Percentiles rank a stretch among this genome's conserved stretches.
These are phyloP conservation scores for Lachancea fermentati DNA, from an alignment of 805 yeast genomes.

Conservation along the genomic window DNA sequence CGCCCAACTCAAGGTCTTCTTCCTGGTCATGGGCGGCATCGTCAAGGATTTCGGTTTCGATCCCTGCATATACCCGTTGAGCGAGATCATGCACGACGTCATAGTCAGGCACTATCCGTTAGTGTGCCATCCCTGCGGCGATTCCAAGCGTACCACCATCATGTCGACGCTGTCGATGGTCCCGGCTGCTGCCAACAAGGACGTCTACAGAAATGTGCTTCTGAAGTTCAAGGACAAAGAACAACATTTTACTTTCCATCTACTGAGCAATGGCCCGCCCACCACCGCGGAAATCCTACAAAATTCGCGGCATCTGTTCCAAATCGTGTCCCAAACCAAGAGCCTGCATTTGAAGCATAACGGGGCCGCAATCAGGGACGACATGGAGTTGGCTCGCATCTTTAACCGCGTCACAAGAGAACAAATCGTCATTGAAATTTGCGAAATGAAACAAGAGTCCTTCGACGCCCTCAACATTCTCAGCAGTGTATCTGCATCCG, in stretches of 20 bases:
- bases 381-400: constrained; percentile 43
- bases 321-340: constrained; percentile 32
- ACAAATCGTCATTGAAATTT: constrained; percentile 39
- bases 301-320: constrained; percentile 70
- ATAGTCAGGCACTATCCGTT: constrained; percentile 62
- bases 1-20: constrained; percentile 47
- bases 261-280: constrained; percentile 70
- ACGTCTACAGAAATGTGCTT: constrained; percentile 35
- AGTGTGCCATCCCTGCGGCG: constrained; percentile 8
- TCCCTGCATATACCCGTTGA: constrained; percentile 52
- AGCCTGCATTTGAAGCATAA: constrained; percentile 20
- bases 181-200: constrained; percentile 35
- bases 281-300: constrained; percentile 70
- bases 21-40: constrained; percentile 60
- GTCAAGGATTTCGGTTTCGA: constrained; percentile 81
- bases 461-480: constrained; percentile 25
- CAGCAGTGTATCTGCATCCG: constrained; percentile 25
- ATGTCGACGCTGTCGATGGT: constrained; percentile 30
- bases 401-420: constrained; percentile 34
- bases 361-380: constrained; percentile 34
- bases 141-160: constrained; percentile 13
- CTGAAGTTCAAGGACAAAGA: constrained; percentile 48
- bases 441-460: constrained; percentile 12
- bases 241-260: constrained; percentile 61
- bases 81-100: constrained; percentile 61